Percentiles rank a stretch among this genome's conserved stretches.
phyloP scores from a whole-genome alignment of 495 filamentous ascomycete species.

The Cryomyces antarcticus region DNA sequence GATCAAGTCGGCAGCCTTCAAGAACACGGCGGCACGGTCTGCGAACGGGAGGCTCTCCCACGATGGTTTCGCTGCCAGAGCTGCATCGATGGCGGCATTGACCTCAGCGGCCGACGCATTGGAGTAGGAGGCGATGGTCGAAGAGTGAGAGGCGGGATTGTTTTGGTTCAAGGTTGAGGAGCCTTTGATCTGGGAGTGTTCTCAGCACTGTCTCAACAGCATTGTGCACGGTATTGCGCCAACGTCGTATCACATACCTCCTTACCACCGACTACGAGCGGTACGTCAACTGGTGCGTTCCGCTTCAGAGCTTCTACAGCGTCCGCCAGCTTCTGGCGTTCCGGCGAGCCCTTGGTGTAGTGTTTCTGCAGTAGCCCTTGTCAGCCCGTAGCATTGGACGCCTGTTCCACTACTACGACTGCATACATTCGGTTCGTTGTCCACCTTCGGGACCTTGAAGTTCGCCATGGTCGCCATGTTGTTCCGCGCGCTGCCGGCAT shows the following conservation, averaged over 20 bases:
- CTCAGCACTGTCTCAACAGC: background rate
- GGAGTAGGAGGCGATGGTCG: slow-evolving; percentile 59
- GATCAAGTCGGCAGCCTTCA: slow-evolving; percentile 82
- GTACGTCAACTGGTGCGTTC: slow-evolving; percentile 45
- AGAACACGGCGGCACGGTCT: slow-evolving; percentile 79
- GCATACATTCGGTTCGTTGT: slow-evolving; percentile 85
- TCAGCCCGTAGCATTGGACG: slow-evolving; percentile 1
- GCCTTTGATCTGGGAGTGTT: slow-evolving; percentile 25
- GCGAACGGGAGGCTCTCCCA: slow-evolving; percentile 74
- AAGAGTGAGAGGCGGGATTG: slow-evolving; percentile 54
- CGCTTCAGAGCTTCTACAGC: slow-evolving; percentile 42
- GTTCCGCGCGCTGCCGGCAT: background rate
- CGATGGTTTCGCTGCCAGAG: slow-evolving; percentile 55
- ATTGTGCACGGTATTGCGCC: too few relatives aligned
- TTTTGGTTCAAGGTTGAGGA: slow-evolving; percentile 35
- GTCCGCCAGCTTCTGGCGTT: slow-evolving; percentile 50
- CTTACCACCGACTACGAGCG: slow-evolving; percentile 59
- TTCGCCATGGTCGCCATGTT: slow-evolving; percentile 33
- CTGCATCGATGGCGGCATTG: slow-evolving; percentile 52
- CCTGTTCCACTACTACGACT: background rate
- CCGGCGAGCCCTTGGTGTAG: slow-evolving; percentile 61
- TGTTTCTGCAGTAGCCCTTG: slow-evolving; percentile 39
- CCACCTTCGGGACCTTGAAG: slow-evolving; percentile 72
- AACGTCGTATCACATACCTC: slow-evolving; percentile 28
- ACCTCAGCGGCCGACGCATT: slow-evolving; percentile 55